These are phyloP conservation scores for Cutaneotrichosporon daszewskae DNA, from an alignment of 1,284 basidiomycete genomes.

Conservation along the genomic window DNA sequence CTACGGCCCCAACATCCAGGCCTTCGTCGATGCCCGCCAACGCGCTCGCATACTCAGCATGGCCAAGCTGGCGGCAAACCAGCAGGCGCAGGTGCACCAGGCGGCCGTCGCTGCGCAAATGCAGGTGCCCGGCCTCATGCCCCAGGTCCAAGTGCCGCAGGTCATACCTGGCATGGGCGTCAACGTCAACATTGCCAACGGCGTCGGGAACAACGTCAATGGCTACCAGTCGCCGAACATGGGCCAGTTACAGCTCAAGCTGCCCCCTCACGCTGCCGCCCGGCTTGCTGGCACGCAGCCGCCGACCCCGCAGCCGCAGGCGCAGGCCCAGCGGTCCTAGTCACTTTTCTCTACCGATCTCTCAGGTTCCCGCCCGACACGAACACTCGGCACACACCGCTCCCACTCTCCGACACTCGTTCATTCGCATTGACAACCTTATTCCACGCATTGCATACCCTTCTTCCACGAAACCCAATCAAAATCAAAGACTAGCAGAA, in stretches of 20 bases:
- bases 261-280: slow-evolving; percentile 40
- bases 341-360: too few relatives aligned
- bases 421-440: neutral
- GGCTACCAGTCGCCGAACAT: slow-evolving; percentile 14
- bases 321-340: slow-evolving; percentile 20
- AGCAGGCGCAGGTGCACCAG: slow-evolving; percentile 17
- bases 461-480: neutral
- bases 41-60: slow-evolving; percentile 20
- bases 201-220: slow-evolving; percentile 1
- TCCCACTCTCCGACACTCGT: neutral
- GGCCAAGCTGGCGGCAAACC: slow-evolving; percentile 24
- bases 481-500: neutral
- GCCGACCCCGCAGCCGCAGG: slow-evolving; percentile 19
- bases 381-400: neutral
- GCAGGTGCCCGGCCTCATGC: too few relatives aligned
- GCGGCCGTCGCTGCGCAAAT: neutral
- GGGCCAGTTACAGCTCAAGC: slow-evolving; percentile 35
- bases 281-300: slow-evolving; percentile 23
- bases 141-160: neutral
- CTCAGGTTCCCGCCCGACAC: neutral
- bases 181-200: neutral
- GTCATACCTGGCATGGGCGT: neutral
- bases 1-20: slow-evolving; percentile 29
- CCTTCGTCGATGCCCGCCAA: slow-evolving; percentile 26
- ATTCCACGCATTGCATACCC: slow-evolving; percentile 9